phyloP scores from a whole-genome alignment of 306 rosid species.

The Gleditsia sinensis region DNA sequence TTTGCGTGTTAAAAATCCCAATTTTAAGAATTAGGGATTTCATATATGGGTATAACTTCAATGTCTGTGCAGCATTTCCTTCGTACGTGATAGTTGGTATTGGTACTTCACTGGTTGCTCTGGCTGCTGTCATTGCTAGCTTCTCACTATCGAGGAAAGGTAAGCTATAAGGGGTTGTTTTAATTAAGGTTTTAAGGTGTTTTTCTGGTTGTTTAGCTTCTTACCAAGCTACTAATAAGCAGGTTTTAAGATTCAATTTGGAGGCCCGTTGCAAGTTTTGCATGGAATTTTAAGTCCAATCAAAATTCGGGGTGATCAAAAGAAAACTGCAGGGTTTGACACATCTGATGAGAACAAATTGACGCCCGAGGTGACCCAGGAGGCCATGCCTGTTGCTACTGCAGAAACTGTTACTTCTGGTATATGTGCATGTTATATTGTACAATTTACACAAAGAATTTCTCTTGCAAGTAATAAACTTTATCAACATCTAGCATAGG shows the following conservation, averaged over 20 bases:
- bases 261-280: conserved; percentile 50
- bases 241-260: conserved; percentile 61
- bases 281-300: conserved; percentile 42
- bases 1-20: neutral
- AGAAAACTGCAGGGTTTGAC: conserved; percentile 28
- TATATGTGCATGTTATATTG: conserved; percentile 19
- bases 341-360: conserved; percentile 29
- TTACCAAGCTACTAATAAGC: neutral
- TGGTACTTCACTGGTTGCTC: conserved; percentile 62
- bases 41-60: neutral
- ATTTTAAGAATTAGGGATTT: neutral
- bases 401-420: conserved; percentile 42
- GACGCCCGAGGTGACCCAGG: conserved; percentile 40
- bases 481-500: neutral
- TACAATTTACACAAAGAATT: neutral
- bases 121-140: conserved; percentile 55
- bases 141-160: conserved; percentile 64
- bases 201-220: neutral
- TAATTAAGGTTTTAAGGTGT: no score
- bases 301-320: conserved; percentile 25
- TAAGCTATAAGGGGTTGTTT: conserved; percentile 26
- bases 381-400: conserved; percentile 28
- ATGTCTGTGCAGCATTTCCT: conserved; percentile 50
- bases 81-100: conserved; percentile 43
- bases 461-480: neutral